Evolutionary conservation across 2,329 filamentous ascomycete species (phyloP), one percentile per base, ranked within the genome.

Genomic region (Xylariaceae sp.): DNA sequence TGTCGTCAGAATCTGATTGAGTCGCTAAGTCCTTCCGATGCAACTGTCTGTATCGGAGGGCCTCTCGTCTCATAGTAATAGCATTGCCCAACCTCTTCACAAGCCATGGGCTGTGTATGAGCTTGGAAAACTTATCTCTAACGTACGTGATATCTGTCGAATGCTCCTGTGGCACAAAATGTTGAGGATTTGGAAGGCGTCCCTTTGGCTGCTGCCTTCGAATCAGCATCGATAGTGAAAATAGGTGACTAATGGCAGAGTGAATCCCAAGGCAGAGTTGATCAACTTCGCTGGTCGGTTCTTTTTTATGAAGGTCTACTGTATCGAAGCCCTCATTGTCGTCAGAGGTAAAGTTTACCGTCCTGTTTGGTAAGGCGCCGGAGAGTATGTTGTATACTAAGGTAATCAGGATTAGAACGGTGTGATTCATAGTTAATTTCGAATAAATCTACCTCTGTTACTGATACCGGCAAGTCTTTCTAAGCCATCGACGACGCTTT

Each of bases 21-120:
- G 40, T 24, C 11, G 40, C 16, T n/a, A 31, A 11, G 1, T 12
- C 40, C 40, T 31, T 29, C 14, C 26, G 24, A 31, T 44, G 40
- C n/a, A 44, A 17, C n/a, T 44, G 40, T 31, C 40, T 44, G 16
- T 44, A 44, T 1, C 24, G 40, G 16, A 44, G 4, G 5, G 40
- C 26, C 26, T 44, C 24, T 44, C 40, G 40, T 44, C 24, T 44
- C n/a, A 44, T 12, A 31, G 40, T 44, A 44, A 31, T 44, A 9
- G 24, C 16, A 7, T 44, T 44, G 3, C 40, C 40, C 7, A 44
- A 19, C 16, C 40, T 44, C 14, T 31, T 14, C n/a, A 19, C 17
- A 44, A 44, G 40, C 21, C 39, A n/a, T n/a, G n/a, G n/a, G n/a
- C n/a, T n/a, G n/a, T n/a, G n/a, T n/a, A 26, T n/a, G 23, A 41